Base-by-base conservation (phyloP, 768 basidiomycete species). In the Coprinellus micaceus region DNA sequence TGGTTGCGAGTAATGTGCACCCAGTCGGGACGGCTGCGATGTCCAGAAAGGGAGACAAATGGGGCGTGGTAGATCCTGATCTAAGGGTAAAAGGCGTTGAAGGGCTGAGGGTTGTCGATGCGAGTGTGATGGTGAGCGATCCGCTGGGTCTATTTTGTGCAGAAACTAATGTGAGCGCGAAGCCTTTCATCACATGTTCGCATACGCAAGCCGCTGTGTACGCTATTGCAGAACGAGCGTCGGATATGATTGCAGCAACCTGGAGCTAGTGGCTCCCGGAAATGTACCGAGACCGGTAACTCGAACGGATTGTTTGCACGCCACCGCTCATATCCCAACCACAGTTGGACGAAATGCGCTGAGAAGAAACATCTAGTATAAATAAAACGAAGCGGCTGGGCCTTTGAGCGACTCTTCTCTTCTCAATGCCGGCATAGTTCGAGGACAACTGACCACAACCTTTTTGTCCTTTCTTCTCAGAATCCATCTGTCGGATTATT, bases 71-170 rank as follows among this genome's bases (percentile, higher is more conserved):
- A 3, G 67, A 75, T 58, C 68, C 74, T 12, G 66, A 75, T 58
- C 59, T 77, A 36, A 58, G 48, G 30, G 69, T 77, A 76, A 77
- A 58, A 67, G 68, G 1, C 33, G 64, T 67, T 1, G 39, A 33
- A 2, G 74, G 71, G 7, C 54, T 77, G 51, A 64, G 76, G 4
- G 60, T 77, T 19, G 70, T 78, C 6, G 74, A 78, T 62, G 71
- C 71, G 5, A 73, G 73, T 15, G 63, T 67, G 54, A 58, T 70
- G 58, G 74, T 71, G 52, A 52, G 70, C 58, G 15, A 5, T 3
- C 26, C 11, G 11, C 24, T 48, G 6, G n/a, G 7, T 26, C n/a
- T 33, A 19, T 9, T 28, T 39, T 48, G 3, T 13, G 41, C 4
- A 10, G 33, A 12, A 13, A 21, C 10, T 47, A 26, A 47, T 47